Percentiles rank a stretch among this genome's conserved stretches.
Evolutionary conservation across 306 rosid species (phyloP).

Genomic region (Crataegus laevigata): DNA sequence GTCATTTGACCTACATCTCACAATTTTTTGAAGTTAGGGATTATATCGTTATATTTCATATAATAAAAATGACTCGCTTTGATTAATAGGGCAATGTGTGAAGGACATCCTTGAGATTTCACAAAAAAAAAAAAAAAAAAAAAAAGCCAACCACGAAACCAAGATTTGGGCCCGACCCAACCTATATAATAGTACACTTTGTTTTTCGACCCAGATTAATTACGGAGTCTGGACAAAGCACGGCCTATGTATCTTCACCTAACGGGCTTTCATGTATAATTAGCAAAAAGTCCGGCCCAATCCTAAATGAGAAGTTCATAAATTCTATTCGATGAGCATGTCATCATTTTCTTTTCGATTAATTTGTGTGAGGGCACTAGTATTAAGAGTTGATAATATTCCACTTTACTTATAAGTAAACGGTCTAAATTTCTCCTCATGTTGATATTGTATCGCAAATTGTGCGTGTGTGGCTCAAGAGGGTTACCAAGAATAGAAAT

Average conservation of each 20-base stretch:
- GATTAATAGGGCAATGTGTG: neutral
- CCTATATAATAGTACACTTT: neutral
- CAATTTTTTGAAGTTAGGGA: no score
- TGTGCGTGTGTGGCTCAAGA: no score
- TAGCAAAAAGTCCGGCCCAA: neutral
- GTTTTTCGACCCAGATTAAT: neutral
- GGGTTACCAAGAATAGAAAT: no score
- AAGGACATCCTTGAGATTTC: neutral
- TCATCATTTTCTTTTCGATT: no score
- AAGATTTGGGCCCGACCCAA: neutral
- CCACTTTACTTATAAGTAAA: no score
- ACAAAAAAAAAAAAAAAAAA: no score
- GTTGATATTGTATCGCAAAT: no score
- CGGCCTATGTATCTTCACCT: neutral
- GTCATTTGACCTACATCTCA: neutral
- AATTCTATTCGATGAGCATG: neutral
- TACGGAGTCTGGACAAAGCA: neutral
- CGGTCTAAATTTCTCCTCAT: neutral
- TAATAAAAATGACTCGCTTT: no score
- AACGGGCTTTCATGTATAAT: neutral
- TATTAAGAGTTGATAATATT: no score
- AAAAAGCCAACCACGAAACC: neutral
- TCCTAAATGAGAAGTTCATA: neutral
- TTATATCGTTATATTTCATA: no score
- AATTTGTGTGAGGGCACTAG: no score